phyloP scores from a whole-genome alignment of 345 rosid genomes.

The Tarenaya hassleriana region DNA sequence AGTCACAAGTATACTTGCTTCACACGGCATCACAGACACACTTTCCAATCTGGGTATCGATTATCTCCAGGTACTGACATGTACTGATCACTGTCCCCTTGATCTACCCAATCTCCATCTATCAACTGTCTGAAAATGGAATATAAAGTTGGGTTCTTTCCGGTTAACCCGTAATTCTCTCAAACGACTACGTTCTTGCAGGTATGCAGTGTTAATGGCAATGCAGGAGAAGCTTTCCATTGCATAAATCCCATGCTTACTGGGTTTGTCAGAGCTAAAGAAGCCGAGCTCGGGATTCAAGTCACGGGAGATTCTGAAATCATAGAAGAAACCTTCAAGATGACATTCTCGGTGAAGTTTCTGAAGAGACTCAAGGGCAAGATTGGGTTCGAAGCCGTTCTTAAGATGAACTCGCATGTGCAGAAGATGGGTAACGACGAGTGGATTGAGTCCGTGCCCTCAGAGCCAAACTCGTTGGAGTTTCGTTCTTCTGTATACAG shows the following conservation, averaged over 20 bases:
- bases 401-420: slow-evolving; percentile 42
- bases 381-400: slow-evolving; percentile 39
- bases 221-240: slow-evolving; percentile 6
- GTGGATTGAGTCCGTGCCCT: slow-evolving; percentile 54
- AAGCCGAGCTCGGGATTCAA: slow-evolving; percentile 57
- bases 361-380: slow-evolving; percentile 38
- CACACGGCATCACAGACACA: slow-evolving; percentile 39
- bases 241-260: slow-evolving; percentile 36
- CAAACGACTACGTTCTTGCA: slow-evolving; percentile 24
- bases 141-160: slow-evolving; percentile 1
- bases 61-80: slow-evolving; percentile 54
- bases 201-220: slow-evolving; percentile 38
- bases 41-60: slow-evolving; percentile 53
- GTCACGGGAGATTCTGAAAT: slow-evolving; percentile 25
- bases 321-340: slow-evolving; percentile 35
- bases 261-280: slow-evolving; percentile 39
- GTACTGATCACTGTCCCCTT: slow-evolving; percentile 1
- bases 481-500: slow-evolving; percentile 47
- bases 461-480: slow-evolving; percentile 54
- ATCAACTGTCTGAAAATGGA: background rate
- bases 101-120: background rate
- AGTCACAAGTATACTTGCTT: slow-evolving; percentile 51
- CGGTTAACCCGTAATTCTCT: slow-evolving; percentile 11
- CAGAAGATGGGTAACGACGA: slow-evolving; percentile 53
- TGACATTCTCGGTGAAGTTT: slow-evolving; percentile 40